These are phyloP conservation scores for Flaveria brownii DNA, from an alignment of 129 eudicot species.

Conservation along the genomic window DNA sequence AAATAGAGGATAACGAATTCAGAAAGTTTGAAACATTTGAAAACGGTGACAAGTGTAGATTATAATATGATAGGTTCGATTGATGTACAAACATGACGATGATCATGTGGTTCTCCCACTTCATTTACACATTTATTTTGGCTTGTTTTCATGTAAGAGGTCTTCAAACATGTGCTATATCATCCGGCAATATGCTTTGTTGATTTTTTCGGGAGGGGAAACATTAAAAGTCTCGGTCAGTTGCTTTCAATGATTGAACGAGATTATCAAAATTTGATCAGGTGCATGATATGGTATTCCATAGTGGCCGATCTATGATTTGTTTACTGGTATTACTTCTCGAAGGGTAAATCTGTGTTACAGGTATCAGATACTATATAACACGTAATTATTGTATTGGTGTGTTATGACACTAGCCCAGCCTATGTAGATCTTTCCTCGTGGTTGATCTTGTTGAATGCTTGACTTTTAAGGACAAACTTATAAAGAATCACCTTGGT, in stretches of 20 bases:
- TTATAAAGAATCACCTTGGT: too few relatives aligned
- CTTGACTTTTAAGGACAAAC: too few relatives aligned
- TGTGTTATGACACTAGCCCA: too few relatives aligned
- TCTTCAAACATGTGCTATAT: not conserved
- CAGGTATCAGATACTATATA: too few relatives aligned
- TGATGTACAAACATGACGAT: conserved; percentile 36
- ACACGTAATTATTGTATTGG: too few relatives aligned
- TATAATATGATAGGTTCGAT: conserved; percentile 22
- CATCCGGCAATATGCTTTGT: not conserved
- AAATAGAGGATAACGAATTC: conserved; percentile 1
- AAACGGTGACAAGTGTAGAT: conserved; percentile 36
- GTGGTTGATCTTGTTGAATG: too few relatives aligned
- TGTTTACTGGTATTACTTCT: not conserved
- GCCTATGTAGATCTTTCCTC: too few relatives aligned
- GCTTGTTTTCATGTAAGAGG: not conserved
- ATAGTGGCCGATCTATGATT: not conserved
- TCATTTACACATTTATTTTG: conserved; percentile 27
- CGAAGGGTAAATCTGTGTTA: too few relatives aligned
- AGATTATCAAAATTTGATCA: not conserved
- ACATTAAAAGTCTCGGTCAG: not conserved
- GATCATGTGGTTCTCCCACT: conserved; percentile 2
- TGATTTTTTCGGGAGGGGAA: not conserved
- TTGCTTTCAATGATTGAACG: not conserved
- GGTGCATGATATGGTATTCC: not conserved
- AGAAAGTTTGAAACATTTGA: conserved; percentile 4